phyloP scores from a whole-genome alignment of 768 basidiomycete species.

The Auricularia auricula-judae region DNA sequence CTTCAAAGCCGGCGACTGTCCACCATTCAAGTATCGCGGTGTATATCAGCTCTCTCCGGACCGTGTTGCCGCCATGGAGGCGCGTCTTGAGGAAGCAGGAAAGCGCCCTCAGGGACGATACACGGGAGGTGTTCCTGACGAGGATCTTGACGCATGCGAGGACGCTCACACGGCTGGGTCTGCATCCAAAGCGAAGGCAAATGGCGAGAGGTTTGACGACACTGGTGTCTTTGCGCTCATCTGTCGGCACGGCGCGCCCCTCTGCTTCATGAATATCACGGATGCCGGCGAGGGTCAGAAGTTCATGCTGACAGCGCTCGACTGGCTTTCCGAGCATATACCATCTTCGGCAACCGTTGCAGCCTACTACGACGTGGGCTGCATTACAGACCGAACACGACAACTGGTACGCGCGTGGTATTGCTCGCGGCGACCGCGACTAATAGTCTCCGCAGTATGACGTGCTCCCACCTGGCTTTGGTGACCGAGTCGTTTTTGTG shows the following conservation, averaged over 20 bases:
- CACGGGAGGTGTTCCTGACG: slow-evolving; percentile 19
- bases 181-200: background rate
- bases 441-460: slow-evolving; percentile 22
- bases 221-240: slow-evolving; percentile 27
- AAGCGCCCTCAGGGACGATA: slow-evolving; percentile 9
- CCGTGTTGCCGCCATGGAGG: slow-evolving; percentile 22
- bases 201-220: slow-evolving; percentile 17
- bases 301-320: background rate
- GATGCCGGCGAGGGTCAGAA: background rate
- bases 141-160: slow-evolving; percentile 11
- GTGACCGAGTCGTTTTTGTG: slow-evolving; percentile 8
- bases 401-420: background rate
- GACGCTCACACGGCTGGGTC: background rate
- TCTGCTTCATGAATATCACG: background rate
- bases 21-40: slow-evolving; percentile 19
- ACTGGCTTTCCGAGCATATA: background rate
- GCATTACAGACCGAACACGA: background rate
- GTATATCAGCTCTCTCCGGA: slow-evolving; percentile 23
- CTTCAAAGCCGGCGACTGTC: slow-evolving; percentile 19
- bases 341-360: background rate
- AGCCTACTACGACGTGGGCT: background rate
- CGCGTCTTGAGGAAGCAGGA: slow-evolving; percentile 14
- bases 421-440: background rate
- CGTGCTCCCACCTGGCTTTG: slow-evolving; percentile 12
- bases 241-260: slow-evolving; percentile 26